Conservation (phyloP, 345 rosid genomes). For the Rhodamnia argentea region DNA sequence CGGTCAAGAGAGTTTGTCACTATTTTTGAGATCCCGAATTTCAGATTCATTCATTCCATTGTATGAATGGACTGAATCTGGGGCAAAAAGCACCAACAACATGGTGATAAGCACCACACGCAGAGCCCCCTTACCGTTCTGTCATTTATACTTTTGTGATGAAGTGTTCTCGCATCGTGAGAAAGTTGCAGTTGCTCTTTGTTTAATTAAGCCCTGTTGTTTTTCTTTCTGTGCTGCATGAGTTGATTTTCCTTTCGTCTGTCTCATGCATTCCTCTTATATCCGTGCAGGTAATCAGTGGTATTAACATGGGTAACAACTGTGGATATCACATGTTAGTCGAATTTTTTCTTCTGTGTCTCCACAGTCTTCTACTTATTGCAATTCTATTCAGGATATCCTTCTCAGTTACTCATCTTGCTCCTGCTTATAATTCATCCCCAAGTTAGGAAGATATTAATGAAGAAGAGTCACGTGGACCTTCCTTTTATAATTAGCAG, state of each 20-base stretch:
- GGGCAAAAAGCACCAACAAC: not conserved
- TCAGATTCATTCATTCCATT: not conserved
- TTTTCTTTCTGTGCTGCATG: not conserved
- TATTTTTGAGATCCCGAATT: not conserved
- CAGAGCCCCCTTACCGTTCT: not conserved
- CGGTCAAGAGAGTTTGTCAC: not conserved
- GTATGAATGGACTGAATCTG: not conserved
- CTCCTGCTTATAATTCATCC: not conserved
- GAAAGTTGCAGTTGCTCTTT: not conserved
- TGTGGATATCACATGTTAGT: slow-evolving; percentile 85
- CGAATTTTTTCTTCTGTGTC: not conserved
- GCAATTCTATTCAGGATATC: not conserved
- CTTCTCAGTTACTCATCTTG: not conserved
- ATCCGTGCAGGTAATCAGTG: slow-evolving; percentile 64
- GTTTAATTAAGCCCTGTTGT: not conserved
- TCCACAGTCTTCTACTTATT: not conserved
- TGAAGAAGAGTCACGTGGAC: not conserved
- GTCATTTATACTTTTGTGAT: not conserved
- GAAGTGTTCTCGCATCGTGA: not conserved
- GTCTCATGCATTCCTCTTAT: slow-evolving; percentile 1
- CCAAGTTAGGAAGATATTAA: not conserved
- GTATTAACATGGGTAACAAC: slow-evolving; percentile 91
- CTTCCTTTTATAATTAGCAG: not conserved
- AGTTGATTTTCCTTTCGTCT: not conserved
- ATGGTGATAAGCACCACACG: not conserved